These are phyloP conservation scores for Dactylis glomerata DNA, from an alignment of 176 grass and related monocot genomes.

Conservation along the genomic window DNA sequence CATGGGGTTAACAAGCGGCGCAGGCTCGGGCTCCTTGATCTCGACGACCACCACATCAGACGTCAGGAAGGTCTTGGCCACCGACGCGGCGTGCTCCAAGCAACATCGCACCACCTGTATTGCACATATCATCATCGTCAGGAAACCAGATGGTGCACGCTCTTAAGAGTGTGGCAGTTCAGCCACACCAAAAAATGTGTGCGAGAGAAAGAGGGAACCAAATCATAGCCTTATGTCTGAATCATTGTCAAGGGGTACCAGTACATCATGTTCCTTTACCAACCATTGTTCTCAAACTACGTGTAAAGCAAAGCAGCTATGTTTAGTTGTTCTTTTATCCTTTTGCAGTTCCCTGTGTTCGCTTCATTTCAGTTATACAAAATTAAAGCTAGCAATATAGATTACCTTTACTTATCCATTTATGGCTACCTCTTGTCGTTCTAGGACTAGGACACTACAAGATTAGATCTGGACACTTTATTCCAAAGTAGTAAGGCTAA, in stretches of 20 bases:
- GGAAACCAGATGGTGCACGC: not conserved
- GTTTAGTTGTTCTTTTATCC: not conserved
- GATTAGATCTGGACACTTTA: not conserved
- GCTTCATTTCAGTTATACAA: not conserved
- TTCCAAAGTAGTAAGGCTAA: not conserved
- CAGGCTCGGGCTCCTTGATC: slow-evolving; percentile 77
- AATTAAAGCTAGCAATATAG: not conserved
- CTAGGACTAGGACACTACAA: not conserved
- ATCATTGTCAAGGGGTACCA: not conserved
- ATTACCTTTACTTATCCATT: not conserved
- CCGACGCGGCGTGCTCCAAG: slow-evolving; percentile 78
- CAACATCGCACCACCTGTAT: slow-evolving; percentile 93
- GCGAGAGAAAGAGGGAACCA: not conserved
- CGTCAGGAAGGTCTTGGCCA: slow-evolving; percentile 92
- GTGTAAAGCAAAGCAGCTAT: not conserved
- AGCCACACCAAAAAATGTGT: not conserved
- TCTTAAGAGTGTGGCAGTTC: not conserved
- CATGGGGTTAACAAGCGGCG: slow-evolving; percentile 67
- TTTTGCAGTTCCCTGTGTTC: not conserved
- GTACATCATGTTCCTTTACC: not conserved
- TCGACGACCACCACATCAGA: slow-evolving; percentile 89
- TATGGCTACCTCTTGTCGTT: not conserved
- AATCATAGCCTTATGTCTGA: slow-evolving; percentile 1
- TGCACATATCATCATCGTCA: not conserved
- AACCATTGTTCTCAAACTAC: not conserved